Conservation (phyloP, 2,329 filamentous ascomycete species). For the Aspergillus uvarum region DNA sequence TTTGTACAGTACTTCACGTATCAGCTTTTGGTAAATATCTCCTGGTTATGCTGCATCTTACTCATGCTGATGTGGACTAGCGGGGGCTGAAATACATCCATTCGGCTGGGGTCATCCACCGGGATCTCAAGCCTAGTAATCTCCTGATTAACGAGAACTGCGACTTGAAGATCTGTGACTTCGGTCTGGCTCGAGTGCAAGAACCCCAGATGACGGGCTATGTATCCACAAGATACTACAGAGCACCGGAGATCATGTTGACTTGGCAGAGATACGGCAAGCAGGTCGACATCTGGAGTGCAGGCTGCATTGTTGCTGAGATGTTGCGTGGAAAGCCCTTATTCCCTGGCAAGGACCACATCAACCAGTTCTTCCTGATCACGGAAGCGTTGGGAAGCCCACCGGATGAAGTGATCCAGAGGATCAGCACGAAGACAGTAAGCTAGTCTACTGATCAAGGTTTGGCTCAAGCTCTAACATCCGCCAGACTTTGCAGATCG, state of each 20-base stretch:
- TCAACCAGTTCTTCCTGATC: conserved; percentile 99
- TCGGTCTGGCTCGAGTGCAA: conserved; percentile 93
- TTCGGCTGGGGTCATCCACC: conserved; percentile 95
- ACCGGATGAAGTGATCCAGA: conserved; percentile 96
- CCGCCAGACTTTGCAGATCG: conserved; percentile 81
- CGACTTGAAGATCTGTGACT: conserved; percentile 99
- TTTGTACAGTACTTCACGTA: conserved; percentile 99
- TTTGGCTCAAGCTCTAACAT: background rate
- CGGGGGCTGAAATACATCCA: conserved; percentile 98
- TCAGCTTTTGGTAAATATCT: conserved; percentile 76
- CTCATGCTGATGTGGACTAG: conserved; percentile 48
- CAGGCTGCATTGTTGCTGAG: conserved; percentile 98
- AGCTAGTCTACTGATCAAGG: conserved; percentile 17
- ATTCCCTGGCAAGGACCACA: conserved; percentile 98
- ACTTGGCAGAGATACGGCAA: conserved; percentile 99
- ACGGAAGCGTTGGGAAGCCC: conserved; percentile 94
- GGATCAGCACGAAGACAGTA: conserved; percentile 95
- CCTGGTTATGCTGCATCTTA: background rate
- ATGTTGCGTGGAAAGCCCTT: conserved; percentile 98
- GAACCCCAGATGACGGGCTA: conserved; percentile 99
- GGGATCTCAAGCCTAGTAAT: conserved; percentile 96
- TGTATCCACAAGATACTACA: conserved; percentile 97
- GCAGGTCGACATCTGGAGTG: conserved; percentile 98
- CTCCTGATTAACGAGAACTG: conserved; percentile 99
- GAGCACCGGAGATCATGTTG: conserved; percentile 98